Base-by-base conservation (phyloP, 2,329 filamentous ascomycete genomes). In the Fusarium transvaalense region DNA sequence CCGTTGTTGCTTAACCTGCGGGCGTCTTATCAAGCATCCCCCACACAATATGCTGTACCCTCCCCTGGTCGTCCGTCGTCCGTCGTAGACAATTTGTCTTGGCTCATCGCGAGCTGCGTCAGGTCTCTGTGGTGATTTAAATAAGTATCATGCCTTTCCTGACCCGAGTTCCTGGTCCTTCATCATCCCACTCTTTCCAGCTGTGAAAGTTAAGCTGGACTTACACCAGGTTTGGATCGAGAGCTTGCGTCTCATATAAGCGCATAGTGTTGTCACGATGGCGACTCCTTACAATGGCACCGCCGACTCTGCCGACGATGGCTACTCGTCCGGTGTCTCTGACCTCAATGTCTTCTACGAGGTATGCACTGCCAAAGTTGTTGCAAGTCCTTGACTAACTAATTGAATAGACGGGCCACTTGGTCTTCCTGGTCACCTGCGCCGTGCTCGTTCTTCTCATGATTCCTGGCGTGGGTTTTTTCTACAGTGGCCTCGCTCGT, bases 401-500 rank as follows among this genome's bases (percentile, higher is more conserved):
- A n/a, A n/a, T 25, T 34, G 17, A 39, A 31, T 61, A 95, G 90
- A 86, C 89, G 61, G 94, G 93, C 76, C 89, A 97, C 81, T 89
- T 97, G 75, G 88, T 91, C 59, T 97, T 92, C 90, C 88, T 97
- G 76, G 84, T 94, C 74, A 88, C 89, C 54, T 89, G 88, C 34
- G 87, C 93, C 5, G 92, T 92, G 17, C 88, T 97, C 48, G 93
- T 97, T 60, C 84, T 97, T 72, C 89, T 97, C 77, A 97, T 97
- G 93, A 93, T 97, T 78, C 94, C 94, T 37, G 94, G 94, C 60
- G 93, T 97, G 76, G 94, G 93, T 54, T 96, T 97, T 85, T 97
- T 97, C 86, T 97, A 97, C 84, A 95, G 92, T 42, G 94, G 93
- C 68, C 90, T 97, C 17, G 93, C 94, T 17, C 90, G 93, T 58